A percentile compares a stretch with the other conserved stretches of the same genome.
Evolutionary conservation across 768 basidiomycete genomes (phyloP).

Genomic region (Pisolithus sp.): DNA sequence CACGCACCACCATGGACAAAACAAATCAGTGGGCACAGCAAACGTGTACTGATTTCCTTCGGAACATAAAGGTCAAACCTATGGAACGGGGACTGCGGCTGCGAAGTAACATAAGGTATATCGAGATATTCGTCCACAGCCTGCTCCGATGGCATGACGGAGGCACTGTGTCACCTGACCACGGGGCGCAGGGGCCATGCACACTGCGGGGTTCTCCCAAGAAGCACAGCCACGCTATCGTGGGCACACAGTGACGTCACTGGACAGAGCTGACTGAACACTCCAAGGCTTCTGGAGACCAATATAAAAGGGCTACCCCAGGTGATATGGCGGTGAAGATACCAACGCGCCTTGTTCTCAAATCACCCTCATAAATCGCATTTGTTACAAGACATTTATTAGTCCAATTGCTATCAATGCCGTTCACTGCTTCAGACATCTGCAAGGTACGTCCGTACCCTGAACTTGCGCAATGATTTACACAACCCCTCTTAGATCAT

Average conservation of each 20-base stretch:
- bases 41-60: not conserved
- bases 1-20: conserved; percentile 86
- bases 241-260: not conserved
- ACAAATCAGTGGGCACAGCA: conserved; percentile 43
- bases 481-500: conserved; percentile 35
- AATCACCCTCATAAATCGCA: not conserved
- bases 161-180: too few species aligned
- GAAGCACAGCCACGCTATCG: not conserved
- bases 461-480: not conserved
- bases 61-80: conserved; percentile 54
- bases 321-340: too few species aligned
- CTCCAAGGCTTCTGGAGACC: not conserved
- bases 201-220: too few species aligned
- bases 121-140: conserved; percentile 11
- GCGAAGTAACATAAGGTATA: conserved; percentile 31
- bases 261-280: not conserved
- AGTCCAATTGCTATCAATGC: conserved; percentile 37
- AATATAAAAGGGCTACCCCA: not conserved
- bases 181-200: too few species aligned
- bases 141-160: conserved; percentile 5
- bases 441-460: conserved; percentile 53
- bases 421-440: conserved; percentile 68
- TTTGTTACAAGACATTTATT: not conserved
- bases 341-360: too few species aligned
- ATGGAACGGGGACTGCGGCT: conserved; percentile 28